Conservation (phyloP, 202 grass and related monocot species). For the Eragrostis tef region DNA sequence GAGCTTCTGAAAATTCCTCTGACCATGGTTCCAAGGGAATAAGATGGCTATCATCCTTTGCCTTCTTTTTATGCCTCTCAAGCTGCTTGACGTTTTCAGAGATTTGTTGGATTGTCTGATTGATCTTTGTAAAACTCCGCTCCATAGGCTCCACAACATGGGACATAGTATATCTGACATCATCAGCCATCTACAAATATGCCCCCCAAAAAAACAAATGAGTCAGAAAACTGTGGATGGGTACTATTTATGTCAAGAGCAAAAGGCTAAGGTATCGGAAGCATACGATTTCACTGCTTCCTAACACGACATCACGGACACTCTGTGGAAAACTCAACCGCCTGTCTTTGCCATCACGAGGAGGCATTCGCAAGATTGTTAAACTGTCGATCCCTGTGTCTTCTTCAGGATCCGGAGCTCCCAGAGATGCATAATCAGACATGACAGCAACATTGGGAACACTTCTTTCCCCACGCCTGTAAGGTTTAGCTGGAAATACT, state of each 20-base stretch:
- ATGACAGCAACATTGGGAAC: slow-evolving; percentile 79
- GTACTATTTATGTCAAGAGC: neutral
- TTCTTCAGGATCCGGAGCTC: slow-evolving; percentile 84
- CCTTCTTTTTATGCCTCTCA: slow-evolving; percentile 80
- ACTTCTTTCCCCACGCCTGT: slow-evolving; percentile 75
- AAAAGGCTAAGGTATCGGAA: slow-evolving; percentile 30
- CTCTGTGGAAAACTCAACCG: slow-evolving; percentile 87
- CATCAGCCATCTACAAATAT: slow-evolving; percentile 83
- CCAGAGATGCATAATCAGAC: slow-evolving; percentile 94
- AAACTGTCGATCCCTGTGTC: slow-evolving; percentile 71
- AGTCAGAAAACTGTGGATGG: neutral
- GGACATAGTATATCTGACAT: slow-evolving; percentile 90
- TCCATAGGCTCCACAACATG: slow-evolving; percentile 95
- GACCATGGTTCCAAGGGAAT: slow-evolving; percentile 77
- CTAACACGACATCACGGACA: slow-evolving; percentile 85
- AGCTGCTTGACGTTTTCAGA: slow-evolving; percentile 91
- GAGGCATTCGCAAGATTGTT: slow-evolving; percentile 59
- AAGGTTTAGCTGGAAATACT: slow-evolving; percentile 92
- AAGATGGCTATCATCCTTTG: slow-evolving; percentile 90
- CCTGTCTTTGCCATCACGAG: slow-evolving; percentile 58
- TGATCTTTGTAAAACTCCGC: slow-evolving; percentile 76
- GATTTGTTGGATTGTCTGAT: slow-evolving; percentile 80
- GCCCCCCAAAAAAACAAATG: slow-evolving; percentile 13
- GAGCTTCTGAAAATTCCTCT: slow-evolving; percentile 81
- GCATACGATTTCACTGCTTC: slow-evolving; percentile 93